Percentiles rank a stretch among this genome's conserved stretches.
Conservation (phyloP, 2,329 filamentous ascomycete species). For the Verticillium zaregamsianum region DNA sequence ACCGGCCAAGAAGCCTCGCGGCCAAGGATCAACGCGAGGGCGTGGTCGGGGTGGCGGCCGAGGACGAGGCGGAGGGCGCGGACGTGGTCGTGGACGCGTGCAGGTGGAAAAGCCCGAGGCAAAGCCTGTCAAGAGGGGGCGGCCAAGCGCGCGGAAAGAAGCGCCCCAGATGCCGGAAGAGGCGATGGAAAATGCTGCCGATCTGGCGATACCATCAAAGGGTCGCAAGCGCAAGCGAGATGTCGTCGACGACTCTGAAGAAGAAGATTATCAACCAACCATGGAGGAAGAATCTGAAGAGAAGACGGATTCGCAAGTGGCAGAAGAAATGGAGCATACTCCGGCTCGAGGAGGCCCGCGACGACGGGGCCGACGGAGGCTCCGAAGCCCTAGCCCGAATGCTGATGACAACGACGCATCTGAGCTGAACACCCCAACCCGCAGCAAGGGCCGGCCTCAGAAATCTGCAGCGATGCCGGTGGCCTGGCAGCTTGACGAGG, state of each 20-base stretch:
- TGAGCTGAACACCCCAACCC: neutral
- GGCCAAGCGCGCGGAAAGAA: neutral
- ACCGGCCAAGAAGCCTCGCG: neutral
- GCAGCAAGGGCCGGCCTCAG: neutral
- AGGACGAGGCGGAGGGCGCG: neutral
- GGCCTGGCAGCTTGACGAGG: neutral
- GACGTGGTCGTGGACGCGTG: neutral
- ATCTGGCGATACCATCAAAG: neutral
- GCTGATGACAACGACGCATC: neutral
- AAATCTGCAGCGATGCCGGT: neutral
- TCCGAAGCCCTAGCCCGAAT: neutral
- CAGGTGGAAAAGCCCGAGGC: neutral
- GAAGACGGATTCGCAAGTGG: neutral
- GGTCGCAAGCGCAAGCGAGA: slow-evolving; percentile 1
- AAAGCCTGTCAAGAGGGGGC: neutral
- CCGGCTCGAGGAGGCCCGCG: neutral
- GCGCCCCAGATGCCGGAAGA: neutral
- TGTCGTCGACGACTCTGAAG: neutral
- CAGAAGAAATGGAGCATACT: neutral
- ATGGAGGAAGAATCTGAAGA: neutral
- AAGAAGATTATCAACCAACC: neutral
- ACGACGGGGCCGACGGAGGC: neutral
- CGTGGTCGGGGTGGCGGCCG: neutral
- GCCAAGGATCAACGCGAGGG: neutral
- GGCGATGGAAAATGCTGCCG: neutral